Evolutionary conservation across 2,329 filamentous ascomycete genomes (phyloP).

Genomic region (Arachnomyces sp.): DNA sequence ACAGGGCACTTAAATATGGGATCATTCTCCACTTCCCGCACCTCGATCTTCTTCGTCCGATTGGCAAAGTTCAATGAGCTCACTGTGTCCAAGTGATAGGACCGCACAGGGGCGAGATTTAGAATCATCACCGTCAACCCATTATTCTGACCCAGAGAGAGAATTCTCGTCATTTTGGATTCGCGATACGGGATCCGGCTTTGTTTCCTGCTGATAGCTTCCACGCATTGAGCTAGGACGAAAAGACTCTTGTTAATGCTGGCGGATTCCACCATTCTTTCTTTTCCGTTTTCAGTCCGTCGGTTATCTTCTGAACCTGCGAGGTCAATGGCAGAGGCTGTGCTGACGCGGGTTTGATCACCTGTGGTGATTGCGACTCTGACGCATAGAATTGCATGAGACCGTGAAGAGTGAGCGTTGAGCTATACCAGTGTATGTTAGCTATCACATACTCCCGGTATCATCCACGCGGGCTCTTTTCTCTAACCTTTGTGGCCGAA

Average conservation of each 20-base stretch:
- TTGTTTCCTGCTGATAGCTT: slow-evolving; percentile 74
- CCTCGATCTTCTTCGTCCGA: slow-evolving; percentile 89
- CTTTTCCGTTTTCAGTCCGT: slow-evolving; percentile 85
- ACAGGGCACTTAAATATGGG: slow-evolving; percentile 74
- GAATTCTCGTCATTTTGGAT: slow-evolving; percentile 93
- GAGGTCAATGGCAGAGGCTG: slow-evolving; percentile 85
- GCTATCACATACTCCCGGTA: slow-evolving; percentile 4
- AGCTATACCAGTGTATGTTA: slow-evolving; percentile 39
- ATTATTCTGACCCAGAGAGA: slow-evolving; percentile 88
- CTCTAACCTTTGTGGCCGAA: slow-evolving; percentile 64
- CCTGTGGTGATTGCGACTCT: slow-evolving; percentile 71
- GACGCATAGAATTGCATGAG: slow-evolving; percentile 83
- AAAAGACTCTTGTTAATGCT: slow-evolving; percentile 98
- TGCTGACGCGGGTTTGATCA: slow-evolving; percentile 63
- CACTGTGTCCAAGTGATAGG: slow-evolving; percentile 87
- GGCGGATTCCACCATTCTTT: slow-evolving; percentile 85
- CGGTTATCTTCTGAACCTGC: slow-evolving; percentile 94
- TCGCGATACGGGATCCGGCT: slow-evolving; percentile 82
- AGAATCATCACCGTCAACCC: slow-evolving; percentile 95
- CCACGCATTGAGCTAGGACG: slow-evolving; percentile 87
- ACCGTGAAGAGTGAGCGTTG: slow-evolving; percentile 82
- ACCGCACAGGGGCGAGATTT: slow-evolving; percentile 82
- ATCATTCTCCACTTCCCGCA: slow-evolving; percentile 91
- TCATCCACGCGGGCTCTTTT: not conserved
- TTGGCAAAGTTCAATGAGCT: slow-evolving; percentile 94